Percentiles rank a stretch among this genome's conserved stretches.
Evolutionary conservation across 2,329 filamentous ascomycete species (phyloP).

Genomic region (Pseudocercospora musae): DNA sequence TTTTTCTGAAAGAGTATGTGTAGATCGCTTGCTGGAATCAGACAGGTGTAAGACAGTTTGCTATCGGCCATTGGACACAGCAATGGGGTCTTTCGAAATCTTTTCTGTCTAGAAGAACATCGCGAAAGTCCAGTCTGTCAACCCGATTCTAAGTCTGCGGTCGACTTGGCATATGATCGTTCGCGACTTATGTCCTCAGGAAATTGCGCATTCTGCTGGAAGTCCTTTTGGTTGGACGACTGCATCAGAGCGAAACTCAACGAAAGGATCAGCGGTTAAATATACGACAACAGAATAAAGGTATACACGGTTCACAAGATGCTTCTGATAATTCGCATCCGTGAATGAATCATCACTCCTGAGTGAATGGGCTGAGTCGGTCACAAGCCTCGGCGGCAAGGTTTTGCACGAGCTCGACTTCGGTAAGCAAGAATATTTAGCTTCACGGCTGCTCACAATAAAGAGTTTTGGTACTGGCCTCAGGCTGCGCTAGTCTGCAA

Average conservation of each 20-base stretch:
- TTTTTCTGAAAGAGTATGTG: too few relatives aligned
- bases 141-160: too few relatives aligned
- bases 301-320: not conserved
- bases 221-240: not conserved
- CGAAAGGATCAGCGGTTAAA: not conserved
- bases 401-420: not conserved
- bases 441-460: not conserved
- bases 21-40: too few relatives aligned
- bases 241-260: not conserved
- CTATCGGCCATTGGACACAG: not conserved
- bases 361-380: not conserved
- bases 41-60: not conserved
- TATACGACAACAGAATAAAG: not conserved
- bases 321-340: too few relatives aligned
- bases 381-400: too few relatives aligned
- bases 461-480: not conserved
- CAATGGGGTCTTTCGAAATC: too few relatives aligned
- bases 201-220: not conserved
- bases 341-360: not conserved
- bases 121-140: not conserved
- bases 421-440: not conserved
- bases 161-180: not conserved
- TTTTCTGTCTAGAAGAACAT: too few relatives aligned
- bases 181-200: not conserved
- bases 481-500: not conserved